These are phyloP conservation scores for Trametes elegans DNA, from an alignment of 768 basidiomycete species.

Conservation along the genomic window DNA sequence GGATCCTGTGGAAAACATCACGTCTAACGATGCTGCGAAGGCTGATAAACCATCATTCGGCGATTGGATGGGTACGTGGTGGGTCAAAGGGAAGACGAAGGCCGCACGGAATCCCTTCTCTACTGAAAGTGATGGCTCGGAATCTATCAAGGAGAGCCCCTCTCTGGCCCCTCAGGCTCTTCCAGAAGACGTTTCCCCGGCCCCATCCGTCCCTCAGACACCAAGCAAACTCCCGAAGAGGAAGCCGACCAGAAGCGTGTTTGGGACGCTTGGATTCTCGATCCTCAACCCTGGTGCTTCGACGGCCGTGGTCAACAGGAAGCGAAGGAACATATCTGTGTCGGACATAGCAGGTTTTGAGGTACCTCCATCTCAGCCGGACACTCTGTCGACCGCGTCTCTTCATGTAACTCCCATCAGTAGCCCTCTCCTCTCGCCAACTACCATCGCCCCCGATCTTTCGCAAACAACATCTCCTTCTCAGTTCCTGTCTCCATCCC, in stretches of 20 bases:
- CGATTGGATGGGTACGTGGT: slow-evolving; percentile 80
- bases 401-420: slow-evolving; percentile 10
- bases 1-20: background rate
- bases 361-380: background rate
- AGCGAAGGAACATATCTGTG: slow-evolving; percentile 24
- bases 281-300: slow-evolving; percentile 52
- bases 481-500: slow-evolving; percentile 16
- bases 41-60: slow-evolving; percentile 44
- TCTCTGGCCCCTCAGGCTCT: background rate
- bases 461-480: background rate
- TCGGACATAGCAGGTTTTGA: slow-evolving; percentile 17
- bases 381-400: slow-evolving; percentile 1
- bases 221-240: slow-evolving; percentile 28
- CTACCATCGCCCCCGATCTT: background rate
- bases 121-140: background rate
- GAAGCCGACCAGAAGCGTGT: slow-evolving; percentile 60
- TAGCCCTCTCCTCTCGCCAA: slow-evolving; percentile 13
- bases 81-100: slow-evolving; percentile 48
- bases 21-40: slow-evolving; percentile 16
- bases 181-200: slow-evolving; percentile 8
- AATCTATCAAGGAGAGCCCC: slow-evolving; percentile 9
- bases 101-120: slow-evolving; percentile 3
- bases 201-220: slow-evolving; percentile 15
- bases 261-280: slow-evolving; percentile 70
- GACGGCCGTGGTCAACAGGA: slow-evolving; percentile 13